These are phyloP conservation scores for Kalanchoe fedtschenkoi DNA, from an alignment of 164 flowering plant species.

Conservation along the genomic window DNA sequence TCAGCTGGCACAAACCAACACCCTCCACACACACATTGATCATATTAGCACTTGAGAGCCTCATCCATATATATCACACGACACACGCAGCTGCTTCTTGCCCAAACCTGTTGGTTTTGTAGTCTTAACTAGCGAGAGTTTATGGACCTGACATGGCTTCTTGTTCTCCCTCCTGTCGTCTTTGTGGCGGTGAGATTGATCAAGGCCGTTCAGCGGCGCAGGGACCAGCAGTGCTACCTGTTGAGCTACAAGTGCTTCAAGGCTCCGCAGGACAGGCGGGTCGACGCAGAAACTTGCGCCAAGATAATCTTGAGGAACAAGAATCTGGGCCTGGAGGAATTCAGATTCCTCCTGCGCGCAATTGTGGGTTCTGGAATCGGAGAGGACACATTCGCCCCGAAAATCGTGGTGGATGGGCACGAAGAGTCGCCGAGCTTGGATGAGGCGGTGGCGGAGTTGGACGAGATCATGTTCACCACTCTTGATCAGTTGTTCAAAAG, in stretches of 20 bases:
- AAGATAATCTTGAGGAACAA: neutral
- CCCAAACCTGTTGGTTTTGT: too few species aligned
- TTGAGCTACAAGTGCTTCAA: slow-evolving; percentile 1
- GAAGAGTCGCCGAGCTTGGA: slow-evolving; percentile 2
- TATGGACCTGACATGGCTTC: neutral
- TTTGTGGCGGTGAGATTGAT: neutral
- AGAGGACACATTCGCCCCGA: neutral
- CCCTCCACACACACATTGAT: neutral
- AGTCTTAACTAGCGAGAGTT: too few species aligned
- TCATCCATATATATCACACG: too few species aligned
- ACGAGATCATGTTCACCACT: slow-evolving; percentile 10
- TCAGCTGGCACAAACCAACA: too few species aligned
- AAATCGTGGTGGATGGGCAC: neutral
- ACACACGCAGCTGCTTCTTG: too few species aligned
- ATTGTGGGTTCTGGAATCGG: slow-evolving; percentile 1
- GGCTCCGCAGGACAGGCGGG: neutral
- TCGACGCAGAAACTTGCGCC: neutral
- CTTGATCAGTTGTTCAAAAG: slow-evolving; percentile 9
- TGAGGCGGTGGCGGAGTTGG: slow-evolving; percentile 5
- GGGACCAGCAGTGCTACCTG: neutral
- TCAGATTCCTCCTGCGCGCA: neutral
- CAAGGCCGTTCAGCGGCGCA: neutral
- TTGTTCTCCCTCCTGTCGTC: neutral
- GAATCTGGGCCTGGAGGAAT: slow-evolving; percentile 4
- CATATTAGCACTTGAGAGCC: neutral